Evolutionary conservation across 164 flowering plant genomes (phyloP).

Genomic region (Magnolia officinalis): DNA sequence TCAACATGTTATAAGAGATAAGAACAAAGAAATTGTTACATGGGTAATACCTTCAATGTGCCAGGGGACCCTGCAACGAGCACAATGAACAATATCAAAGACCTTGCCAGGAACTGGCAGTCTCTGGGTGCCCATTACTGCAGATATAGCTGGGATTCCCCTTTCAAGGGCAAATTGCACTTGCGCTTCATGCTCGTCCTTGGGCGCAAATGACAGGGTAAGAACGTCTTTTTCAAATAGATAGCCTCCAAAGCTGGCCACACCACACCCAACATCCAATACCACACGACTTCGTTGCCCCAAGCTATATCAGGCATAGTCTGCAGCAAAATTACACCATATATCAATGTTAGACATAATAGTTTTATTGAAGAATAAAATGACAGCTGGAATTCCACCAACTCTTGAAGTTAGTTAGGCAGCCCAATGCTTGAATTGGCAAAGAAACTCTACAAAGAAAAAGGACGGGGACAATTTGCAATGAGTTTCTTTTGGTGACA

Average conservation of each 20-base stretch:
- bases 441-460: neutral
- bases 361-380: neutral
- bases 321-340: slow-evolving; percentile 33
- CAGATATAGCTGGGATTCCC: slow-evolving; percentile 95
- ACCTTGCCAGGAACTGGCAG: slow-evolving; percentile 84
- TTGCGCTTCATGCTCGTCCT: slow-evolving; percentile 99
- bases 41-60: slow-evolving; percentile 62
- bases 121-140: slow-evolving; percentile 93
- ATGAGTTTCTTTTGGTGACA: too few relatives aligned
- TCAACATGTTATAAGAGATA: neutral
- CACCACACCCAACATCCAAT: slow-evolving; percentile 99
- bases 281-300: slow-evolving; percentile 79
- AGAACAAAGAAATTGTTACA: slow-evolving; percentile 3
- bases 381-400: neutral
- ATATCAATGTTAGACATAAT: neutral
- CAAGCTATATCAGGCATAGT: slow-evolving; percentile 74
- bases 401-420: neutral
- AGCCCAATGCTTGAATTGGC: neutral
- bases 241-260: slow-evolving; percentile 98
- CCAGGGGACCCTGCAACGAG: slow-evolving; percentile 99
- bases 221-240: slow-evolving; percentile 91
- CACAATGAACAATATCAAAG: slow-evolving; percentile 93
- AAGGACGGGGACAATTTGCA: too few relatives aligned
- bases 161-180: slow-evolving; percentile 98
- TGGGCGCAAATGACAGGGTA: slow-evolving; percentile 97